A percentile compares a stretch with the other conserved stretches of the same genome.
Evolutionary conservation across 345 rosid species (phyloP).

Genomic region (Eucalyptus guilfoylei): DNA sequence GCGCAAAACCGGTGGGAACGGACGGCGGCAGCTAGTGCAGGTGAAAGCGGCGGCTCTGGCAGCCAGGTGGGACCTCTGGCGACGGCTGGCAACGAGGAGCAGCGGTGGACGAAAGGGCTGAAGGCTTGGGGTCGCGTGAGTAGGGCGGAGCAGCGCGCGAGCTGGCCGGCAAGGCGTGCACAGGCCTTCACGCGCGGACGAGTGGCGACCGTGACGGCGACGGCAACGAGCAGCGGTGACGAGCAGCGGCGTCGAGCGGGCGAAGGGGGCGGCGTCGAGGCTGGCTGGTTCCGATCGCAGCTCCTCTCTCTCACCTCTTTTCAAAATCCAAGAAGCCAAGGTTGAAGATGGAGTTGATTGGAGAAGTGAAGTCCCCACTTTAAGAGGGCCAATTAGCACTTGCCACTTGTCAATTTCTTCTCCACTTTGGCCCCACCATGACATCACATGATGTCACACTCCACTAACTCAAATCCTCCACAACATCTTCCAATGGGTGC

Average conservation of each 20-base stretch:
- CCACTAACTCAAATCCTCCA: too few relatives aligned
- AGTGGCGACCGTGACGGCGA: accelerated
- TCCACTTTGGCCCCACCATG: too few relatives aligned
- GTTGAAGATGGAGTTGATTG: too few relatives aligned
- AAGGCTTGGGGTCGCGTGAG: accelerated
- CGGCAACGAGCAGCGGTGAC: accelerated
- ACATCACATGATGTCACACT: too few relatives aligned
- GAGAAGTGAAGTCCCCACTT: too few relatives aligned
- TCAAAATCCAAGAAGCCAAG: too few relatives aligned
- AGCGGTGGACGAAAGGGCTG: accelerated
- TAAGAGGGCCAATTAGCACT: too few relatives aligned
- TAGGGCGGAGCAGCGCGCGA: too few relatives aligned
- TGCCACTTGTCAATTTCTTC: too few relatives aligned
- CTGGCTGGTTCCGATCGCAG: accelerated
- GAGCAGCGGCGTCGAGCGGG: accelerated
- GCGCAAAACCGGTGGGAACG: accelerated
- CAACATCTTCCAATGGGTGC: too few relatives aligned
- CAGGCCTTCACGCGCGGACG: accelerated
- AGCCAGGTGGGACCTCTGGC: accelerated
- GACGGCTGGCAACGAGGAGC: accelerated
- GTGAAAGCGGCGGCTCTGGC: too few relatives aligned
- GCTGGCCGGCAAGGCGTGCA: accelerated
- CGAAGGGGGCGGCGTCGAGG: accelerated
- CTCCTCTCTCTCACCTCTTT: too few relatives aligned
- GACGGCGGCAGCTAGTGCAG: accelerated